phyloP scores from a whole-genome alignment of 768 basidiomycete species.

The Trametes elegans region DNA sequence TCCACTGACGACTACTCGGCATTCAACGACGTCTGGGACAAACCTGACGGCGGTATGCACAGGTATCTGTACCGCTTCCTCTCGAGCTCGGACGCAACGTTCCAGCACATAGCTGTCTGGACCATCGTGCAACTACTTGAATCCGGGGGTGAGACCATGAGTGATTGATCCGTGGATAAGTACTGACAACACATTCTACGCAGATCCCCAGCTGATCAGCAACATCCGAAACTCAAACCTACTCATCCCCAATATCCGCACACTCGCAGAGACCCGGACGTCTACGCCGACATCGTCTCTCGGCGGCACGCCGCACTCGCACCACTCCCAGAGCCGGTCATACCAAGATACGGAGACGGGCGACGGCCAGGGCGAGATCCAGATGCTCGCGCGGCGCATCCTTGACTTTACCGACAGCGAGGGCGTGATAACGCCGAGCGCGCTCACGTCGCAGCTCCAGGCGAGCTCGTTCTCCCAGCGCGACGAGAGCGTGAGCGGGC shows the following conservation, averaged over 20 bases:
- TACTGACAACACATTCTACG: background rate
- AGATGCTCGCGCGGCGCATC: constrained; percentile 79
- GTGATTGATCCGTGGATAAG: background rate
- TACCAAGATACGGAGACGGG: constrained; percentile 82
- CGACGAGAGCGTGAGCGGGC: constrained; percentile 44
- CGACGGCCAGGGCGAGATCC: constrained; percentile 91
- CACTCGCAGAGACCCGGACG: constrained; percentile 70
- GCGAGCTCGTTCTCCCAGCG: constrained; percentile 68
- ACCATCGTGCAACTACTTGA: constrained; percentile 97
- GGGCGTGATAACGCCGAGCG: constrained; percentile 56
- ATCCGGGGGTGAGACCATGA: constrained; percentile 66
- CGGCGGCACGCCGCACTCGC: constrained; percentile 67
- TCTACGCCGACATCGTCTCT: constrained; percentile 70
- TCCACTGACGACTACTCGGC: constrained; percentile 89
- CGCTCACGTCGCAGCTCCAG: constrained; percentile 62
- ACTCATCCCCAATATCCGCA: constrained; percentile 83
- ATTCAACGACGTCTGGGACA: constrained; percentile 97
- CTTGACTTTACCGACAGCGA: constrained; percentile 79
- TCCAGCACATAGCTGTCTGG: constrained; percentile 99
- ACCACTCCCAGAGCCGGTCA: constrained; percentile 65
- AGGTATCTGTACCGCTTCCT: constrained; percentile 92
- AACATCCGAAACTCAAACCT: constrained; percentile 85
- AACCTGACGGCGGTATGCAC: constrained; percentile 97
- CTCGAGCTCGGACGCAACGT: constrained; percentile 90
- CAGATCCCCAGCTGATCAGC: constrained; percentile 85